phyloP scores from a whole-genome alignment of 176 grass and related monocot genomes.

The Alopecurus myosuroides region DNA sequence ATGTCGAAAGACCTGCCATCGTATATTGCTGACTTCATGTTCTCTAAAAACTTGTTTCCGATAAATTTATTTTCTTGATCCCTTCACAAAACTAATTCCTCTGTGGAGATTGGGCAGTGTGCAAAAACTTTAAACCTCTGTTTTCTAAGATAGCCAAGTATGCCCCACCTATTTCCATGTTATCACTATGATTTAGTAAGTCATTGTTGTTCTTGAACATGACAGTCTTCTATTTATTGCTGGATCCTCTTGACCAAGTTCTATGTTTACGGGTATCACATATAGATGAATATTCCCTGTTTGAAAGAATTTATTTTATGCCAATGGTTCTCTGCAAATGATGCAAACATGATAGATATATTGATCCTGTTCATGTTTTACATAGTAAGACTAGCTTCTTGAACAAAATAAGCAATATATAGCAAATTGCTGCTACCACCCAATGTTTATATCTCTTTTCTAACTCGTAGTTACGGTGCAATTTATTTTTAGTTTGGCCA shows the following conservation, averaged over 20 bases:
- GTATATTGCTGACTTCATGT: background rate
- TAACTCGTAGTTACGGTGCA: background rate
- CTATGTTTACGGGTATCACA: background rate
- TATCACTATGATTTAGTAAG: background rate
- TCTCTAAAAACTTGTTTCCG: background rate
- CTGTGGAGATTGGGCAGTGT: background rate
- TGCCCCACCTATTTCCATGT: background rate
- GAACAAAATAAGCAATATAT: background rate
- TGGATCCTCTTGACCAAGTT: background rate
- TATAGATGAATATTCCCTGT: background rate
- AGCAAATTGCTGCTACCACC: background rate
- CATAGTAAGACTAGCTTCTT: background rate
- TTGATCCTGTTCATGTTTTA: conserved; percentile 15
- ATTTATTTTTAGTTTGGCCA: conserved; percentile 86
- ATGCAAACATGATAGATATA: background rate
- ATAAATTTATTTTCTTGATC: background rate
- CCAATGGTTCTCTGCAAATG: background rate
- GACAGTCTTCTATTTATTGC: background rate
- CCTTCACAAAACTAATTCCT: background rate
- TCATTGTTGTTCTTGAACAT: background rate
- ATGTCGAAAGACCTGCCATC: conserved; percentile 12
- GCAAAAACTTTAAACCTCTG: background rate
- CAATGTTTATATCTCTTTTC: background rate
- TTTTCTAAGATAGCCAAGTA: conserved; percentile 10
- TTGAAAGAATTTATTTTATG: background rate